phyloP scores from a whole-genome alignment of 139 green algal species.

The Penium margaritaceum region DNA sequence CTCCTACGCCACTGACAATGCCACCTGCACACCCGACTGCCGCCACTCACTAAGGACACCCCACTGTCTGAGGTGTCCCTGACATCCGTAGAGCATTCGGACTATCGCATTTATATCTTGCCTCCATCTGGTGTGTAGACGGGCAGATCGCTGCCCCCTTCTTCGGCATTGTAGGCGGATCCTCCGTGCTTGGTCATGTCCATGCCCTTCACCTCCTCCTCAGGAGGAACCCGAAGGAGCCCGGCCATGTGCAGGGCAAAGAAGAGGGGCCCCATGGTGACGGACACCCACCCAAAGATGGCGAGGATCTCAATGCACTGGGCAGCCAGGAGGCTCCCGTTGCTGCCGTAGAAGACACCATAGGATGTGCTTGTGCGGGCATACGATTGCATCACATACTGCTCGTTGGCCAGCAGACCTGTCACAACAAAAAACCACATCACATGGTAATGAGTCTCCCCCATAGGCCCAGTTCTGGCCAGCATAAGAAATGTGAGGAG shows the following conservation, averaged over 20 bases:
- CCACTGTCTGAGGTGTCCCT: too few relatives aligned
- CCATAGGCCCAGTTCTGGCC: too few relatives aligned
- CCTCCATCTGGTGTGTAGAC: too few relatives aligned
- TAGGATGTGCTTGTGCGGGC: conserved; percentile 3
- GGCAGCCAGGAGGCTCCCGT: conserved; percentile 43
- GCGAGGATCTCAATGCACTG: conserved; percentile 59
- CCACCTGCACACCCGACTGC: too few relatives aligned
- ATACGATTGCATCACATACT: conserved; percentile 46
- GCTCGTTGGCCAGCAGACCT: conserved; percentile 51
- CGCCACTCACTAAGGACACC: too few relatives aligned
- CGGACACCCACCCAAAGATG: conserved; percentile 60
- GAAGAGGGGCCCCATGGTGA: conserved; percentile 60
- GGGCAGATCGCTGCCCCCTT: neutral
- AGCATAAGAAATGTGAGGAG: too few relatives aligned
- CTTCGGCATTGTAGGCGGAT: conserved; percentile 17
- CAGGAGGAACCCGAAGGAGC: conserved; percentile 43
- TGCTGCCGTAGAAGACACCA: conserved; percentile 47
- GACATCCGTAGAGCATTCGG: too few relatives aligned
- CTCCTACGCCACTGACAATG: too few relatives aligned
- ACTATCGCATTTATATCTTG: too few relatives aligned
- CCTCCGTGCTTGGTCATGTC: conserved; percentile 56
- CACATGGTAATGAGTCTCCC: too few relatives aligned
- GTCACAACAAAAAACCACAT: too few relatives aligned
- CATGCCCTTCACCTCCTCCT: conserved; percentile 52
- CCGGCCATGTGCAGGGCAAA: conserved; percentile 54